These are phyloP conservation scores for Allium fistulosum DNA, from an alignment of 106 monocot genomes.

Conservation along the genomic window DNA sequence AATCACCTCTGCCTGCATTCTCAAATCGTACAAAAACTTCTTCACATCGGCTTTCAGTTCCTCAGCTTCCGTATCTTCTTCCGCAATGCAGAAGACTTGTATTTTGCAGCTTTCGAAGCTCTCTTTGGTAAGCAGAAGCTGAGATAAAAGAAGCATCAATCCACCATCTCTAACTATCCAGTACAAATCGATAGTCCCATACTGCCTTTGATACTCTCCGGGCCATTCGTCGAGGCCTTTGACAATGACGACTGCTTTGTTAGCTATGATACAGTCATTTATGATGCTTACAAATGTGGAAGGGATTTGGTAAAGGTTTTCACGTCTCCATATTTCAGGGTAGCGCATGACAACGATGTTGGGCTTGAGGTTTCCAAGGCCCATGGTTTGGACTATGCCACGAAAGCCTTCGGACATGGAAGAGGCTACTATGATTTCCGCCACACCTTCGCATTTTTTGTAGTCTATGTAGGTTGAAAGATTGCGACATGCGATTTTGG, in stretches of 20 bases:
- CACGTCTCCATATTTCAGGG: conserved; percentile 95
- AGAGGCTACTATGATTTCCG: conserved; percentile 90
- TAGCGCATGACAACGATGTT: conserved; percentile 98
- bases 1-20: conserved; percentile 96
- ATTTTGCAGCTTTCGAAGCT: conserved; percentile 96
- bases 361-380: conserved; percentile 93
- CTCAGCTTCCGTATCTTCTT: conserved; percentile 92
- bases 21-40: conserved; percentile 92
- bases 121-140: conserved; percentile 88
- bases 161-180: conserved; percentile 99
- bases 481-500: conserved; percentile 77
- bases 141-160: conserved; percentile 90
- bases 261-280: conserved; percentile 93
- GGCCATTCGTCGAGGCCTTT: conserved; percentile 99
- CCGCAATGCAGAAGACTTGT: conserved; percentile 97
- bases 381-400: conserved; percentile 94
- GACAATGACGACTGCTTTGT: conserved; percentile 94
- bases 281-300: conserved; percentile 93
- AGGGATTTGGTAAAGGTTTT: conserved; percentile 86
- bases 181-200: conserved; percentile 93
- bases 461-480: conserved; percentile 89
- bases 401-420: conserved; percentile 86
- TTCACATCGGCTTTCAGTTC: conserved; percentile 84
- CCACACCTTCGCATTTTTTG: conserved; percentile 91
- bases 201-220: conserved; percentile 90